These are phyloP conservation scores for Skeletonema marinoi DNA, from an alignment of 108 stramenopile genomes.

Conservation along the genomic window DNA sequence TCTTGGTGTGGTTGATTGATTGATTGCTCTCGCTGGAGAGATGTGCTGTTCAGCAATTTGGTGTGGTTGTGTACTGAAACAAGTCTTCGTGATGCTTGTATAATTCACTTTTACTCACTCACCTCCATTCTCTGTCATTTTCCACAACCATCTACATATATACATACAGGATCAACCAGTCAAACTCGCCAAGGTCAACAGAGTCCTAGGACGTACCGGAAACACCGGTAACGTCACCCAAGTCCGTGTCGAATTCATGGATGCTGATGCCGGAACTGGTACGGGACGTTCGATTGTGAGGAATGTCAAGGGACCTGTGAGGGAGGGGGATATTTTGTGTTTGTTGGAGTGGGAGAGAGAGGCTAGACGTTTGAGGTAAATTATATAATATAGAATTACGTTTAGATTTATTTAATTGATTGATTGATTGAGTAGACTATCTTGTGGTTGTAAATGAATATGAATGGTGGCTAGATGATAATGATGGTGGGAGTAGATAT, in stretches of 20 bases:
- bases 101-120: too few relatives aligned
- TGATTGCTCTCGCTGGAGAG: background rate
- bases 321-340: slow-evolving; percentile 98
- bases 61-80: too few relatives aligned
- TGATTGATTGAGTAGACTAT: too few relatives aligned
- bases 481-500: too few relatives aligned
- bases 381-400: background rate
- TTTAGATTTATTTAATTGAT: too few relatives aligned
- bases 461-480: too few relatives aligned
- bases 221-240: slow-evolving; percentile 99
- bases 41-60: too few relatives aligned
- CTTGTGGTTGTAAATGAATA: too few relatives aligned
- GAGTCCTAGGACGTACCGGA: slow-evolving; percentile 98
- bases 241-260: slow-evolving; percentile 99
- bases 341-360: slow-evolving; percentile 99
- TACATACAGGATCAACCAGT: slow-evolving; percentile 84
- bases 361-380: slow-evolving; percentile 97
- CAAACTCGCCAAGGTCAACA: slow-evolving; percentile 97
- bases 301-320: slow-evolving; percentile 99
- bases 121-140: background rate
- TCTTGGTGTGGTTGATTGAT: background rate
- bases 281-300: slow-evolving; percentile 96
- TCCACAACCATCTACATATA: background rate
- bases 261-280: slow-evolving; percentile 75
- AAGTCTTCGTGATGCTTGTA: too few relatives aligned